A percentile compares a stretch with the other conserved stretches of the same genome.
phyloP scores from a whole-genome alignment of 805 yeast species.

The Starmerella etchellsii region DNA sequence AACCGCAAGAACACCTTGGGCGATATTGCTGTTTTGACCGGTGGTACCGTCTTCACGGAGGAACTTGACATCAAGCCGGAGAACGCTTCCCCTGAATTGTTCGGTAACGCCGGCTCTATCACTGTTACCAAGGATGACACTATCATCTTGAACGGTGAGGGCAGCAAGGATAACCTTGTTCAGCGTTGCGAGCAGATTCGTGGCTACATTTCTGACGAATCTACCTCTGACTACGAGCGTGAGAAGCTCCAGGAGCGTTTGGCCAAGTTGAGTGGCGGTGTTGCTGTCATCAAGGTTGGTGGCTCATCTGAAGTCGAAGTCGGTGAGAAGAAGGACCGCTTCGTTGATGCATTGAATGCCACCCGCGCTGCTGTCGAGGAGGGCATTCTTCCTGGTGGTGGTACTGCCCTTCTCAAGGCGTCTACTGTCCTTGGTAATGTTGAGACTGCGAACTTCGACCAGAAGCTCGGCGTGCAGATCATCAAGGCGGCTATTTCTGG shows the following conservation, averaged over 20 bases:
- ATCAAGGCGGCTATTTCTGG: slow-evolving; percentile 84
- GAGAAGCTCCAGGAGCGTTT: slow-evolving; percentile 96
- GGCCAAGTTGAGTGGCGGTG: slow-evolving; percentile 96
- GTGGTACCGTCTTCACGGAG: slow-evolving; percentile 79
- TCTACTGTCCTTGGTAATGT: slow-evolving; percentile 58
- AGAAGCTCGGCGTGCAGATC: slow-evolving; percentile 87
- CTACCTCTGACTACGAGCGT: slow-evolving; percentile 76
- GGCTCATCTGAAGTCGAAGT: slow-evolving; percentile 96
- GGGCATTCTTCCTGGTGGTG: slow-evolving; percentile 99
- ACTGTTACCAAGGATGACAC: slow-evolving; percentile 94
- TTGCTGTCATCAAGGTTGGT: slow-evolving; percentile 95
- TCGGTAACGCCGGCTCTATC: slow-evolving; percentile 85
- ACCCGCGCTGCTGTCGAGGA: slow-evolving; percentile 98
- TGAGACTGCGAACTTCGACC: slow-evolving; percentile 81
- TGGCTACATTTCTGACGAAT: slow-evolving; percentile 55
- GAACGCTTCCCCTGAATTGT: slow-evolving; percentile 74
- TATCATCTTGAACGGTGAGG: slow-evolving; percentile 84
- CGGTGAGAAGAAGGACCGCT: slow-evolving; percentile 98
- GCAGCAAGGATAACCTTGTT: slow-evolving; percentile 64
- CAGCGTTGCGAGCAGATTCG: slow-evolving; percentile 92
- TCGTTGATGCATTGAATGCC: slow-evolving; percentile 95
- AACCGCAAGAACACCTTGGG: slow-evolving; percentile 93
- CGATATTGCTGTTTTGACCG: slow-evolving; percentile 87
- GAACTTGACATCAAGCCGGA: slow-evolving; percentile 94
- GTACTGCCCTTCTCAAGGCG: slow-evolving; percentile 94